Conservation (phyloP, 2,329 filamentous ascomycete species). For the Trichophyton benhamiae region DNA sequence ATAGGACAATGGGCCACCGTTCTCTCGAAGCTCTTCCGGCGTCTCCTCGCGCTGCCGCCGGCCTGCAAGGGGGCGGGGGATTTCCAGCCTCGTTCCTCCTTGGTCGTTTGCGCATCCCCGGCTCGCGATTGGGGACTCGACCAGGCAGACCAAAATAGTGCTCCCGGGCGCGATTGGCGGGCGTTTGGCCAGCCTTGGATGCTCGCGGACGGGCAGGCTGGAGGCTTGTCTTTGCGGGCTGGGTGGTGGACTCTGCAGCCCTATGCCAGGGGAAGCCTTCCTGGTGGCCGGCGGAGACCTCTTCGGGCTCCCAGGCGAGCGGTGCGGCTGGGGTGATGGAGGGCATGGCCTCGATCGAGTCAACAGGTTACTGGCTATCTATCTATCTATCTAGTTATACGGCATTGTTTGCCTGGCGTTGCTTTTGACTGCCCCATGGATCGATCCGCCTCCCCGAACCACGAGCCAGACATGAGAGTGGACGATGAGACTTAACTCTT, state of each 20-base stretch:
- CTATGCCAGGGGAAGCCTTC: neutral
- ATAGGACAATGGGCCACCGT: neutral
- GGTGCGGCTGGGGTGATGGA: neutral
- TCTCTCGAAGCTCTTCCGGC: neutral
- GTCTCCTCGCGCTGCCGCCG: neutral
- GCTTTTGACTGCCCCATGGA: neutral
- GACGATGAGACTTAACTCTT: neutral
- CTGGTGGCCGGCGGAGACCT: neutral
- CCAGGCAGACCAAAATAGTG: neutral
- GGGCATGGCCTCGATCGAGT: neutral
- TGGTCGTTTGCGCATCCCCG: neutral
- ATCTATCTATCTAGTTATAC: no score
- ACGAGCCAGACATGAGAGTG: neutral
- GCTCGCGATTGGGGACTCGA: neutral
- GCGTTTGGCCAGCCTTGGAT: no score
- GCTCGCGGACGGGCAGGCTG: neutral
- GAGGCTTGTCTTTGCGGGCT: neutral
- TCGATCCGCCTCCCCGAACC: neutral
- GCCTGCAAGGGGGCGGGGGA: neutral
- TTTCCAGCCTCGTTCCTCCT: neutral
- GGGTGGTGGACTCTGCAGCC: neutral
- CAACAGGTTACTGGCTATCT: neutral
- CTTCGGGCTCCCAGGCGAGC: neutral
- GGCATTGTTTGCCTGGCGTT: no score
- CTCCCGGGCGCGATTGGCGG: neutral